Evolutionary conservation across 306 rosid genomes (phyloP).

Genomic region (Albizia julibrissin): DNA sequence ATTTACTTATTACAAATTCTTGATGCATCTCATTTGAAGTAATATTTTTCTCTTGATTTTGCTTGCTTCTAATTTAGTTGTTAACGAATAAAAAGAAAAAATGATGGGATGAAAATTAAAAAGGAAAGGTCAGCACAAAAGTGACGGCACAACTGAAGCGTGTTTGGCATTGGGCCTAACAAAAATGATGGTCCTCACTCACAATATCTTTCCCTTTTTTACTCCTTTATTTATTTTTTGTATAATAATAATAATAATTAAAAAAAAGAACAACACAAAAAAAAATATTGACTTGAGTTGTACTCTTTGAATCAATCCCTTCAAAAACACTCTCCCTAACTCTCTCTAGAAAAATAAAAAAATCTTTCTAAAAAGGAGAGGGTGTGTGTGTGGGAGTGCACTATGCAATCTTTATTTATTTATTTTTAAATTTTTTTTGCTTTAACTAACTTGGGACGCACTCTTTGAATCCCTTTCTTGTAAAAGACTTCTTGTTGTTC

Average conservation of each 20-base stretch:
- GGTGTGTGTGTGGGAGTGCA: constrained; percentile 37
- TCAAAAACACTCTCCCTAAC: constrained; percentile 56
- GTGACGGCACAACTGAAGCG: constrained; percentile 68
- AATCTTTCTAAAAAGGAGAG: constrained; percentile 36
- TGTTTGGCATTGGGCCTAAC: constrained; percentile 55
- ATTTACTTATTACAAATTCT: background rate
- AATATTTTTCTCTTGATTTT: background rate
- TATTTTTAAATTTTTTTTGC: background rate
- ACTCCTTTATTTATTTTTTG: background rate
- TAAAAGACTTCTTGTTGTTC: constrained; percentile 38
- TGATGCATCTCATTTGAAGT: background rate
- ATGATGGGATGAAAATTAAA: background rate
- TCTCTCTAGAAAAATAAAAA: constrained; percentile 21
- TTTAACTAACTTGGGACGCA: constrained; percentile 69
- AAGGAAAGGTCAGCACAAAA: constrained; percentile 48
- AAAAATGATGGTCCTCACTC: constrained; percentile 58
- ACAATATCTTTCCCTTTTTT: constrained; percentile 6
- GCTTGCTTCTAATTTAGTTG: background rate
- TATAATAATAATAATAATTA: background rate
- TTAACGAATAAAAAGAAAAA: background rate
- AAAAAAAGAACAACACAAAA: background rate
- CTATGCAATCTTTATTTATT: constrained; percentile 32
- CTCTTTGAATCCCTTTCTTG: constrained; percentile 67
- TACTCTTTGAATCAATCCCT: constrained; percentile 82
- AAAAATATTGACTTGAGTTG: constrained; percentile 48